Evolutionary conservation across 129 eudicot species (phyloP).

Genomic region (Oenanthe sinensis): DNA sequence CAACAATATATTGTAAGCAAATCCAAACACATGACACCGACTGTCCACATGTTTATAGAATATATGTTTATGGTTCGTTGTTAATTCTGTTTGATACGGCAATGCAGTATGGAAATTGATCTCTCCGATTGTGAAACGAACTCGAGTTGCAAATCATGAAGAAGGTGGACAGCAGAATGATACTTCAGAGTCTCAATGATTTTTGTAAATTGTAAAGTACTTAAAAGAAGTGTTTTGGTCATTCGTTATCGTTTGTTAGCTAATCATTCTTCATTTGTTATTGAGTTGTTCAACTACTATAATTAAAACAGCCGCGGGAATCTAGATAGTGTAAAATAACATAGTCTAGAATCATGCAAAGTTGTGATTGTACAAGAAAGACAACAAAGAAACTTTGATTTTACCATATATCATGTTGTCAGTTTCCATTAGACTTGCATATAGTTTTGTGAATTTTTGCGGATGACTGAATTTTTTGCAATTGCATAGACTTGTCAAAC

Average conservation of each 20-base stretch:
- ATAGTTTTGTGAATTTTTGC: neutral
- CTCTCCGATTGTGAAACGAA: slow-evolving; percentile 58
- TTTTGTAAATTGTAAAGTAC: slow-evolving; percentile 6
- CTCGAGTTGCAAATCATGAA: slow-evolving; percentile 63
- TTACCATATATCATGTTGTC: too few species aligned
- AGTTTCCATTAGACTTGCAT: neutral
- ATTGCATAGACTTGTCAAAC: neutral
- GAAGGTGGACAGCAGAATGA: slow-evolving; percentile 34
- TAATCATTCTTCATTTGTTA: slow-evolving; percentile 15
- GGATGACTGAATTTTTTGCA: neutral
- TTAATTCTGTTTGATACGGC: neutral
- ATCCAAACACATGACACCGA: neutral
- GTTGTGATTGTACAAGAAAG: neutral
- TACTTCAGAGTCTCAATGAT: slow-evolving; percentile 11
- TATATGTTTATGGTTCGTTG: neutral
- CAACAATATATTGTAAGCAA: slow-evolving; percentile 73
- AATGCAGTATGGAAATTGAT: slow-evolving; percentile 96
- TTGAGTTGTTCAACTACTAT: slow-evolving; percentile 11
- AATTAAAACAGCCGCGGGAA: neutral
- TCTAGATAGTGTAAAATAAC: neutral
- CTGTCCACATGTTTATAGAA: neutral
- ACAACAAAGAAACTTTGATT: neutral
- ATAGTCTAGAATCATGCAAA: neutral
- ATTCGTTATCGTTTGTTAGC: neutral
- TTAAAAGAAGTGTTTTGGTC: neutral